Conservation (phyloP, 805 yeast species). For the Yamadazyma tumulicola region DNA sequence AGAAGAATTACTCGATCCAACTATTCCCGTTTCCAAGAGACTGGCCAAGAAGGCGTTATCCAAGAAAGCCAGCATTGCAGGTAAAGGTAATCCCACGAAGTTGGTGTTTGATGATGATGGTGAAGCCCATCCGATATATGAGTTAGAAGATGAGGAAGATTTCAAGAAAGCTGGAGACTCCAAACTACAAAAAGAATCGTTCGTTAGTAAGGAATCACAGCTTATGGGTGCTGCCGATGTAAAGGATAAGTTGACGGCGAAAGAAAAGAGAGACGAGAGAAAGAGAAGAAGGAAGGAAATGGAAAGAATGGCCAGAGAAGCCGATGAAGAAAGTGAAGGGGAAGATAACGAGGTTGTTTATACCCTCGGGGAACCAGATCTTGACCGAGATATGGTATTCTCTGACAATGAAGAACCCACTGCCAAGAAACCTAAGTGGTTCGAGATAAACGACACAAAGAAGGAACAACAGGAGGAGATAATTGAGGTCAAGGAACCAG, state of each 20-base stretch:
- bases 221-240: slow-evolving; percentile 70
- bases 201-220: slow-evolving; percentile 61
- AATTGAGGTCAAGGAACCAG: slow-evolving; percentile 82
- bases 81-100: slow-evolving; percentile 70
- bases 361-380: slow-evolving; percentile 31
- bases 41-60: slow-evolving; percentile 82
- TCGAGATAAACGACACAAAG: slow-evolving; percentile 32
- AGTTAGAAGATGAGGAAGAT: slow-evolving; percentile 84
- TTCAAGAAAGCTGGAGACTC: slow-evolving; percentile 76
- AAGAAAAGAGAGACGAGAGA: slow-evolving; percentile 78
- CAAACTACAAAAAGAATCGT: slow-evolving; percentile 60
- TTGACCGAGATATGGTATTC: slow-evolving; percentile 45
- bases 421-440: slow-evolving; percentile 48
- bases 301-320: slow-evolving; percentile 53
- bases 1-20: slow-evolving; percentile 59
- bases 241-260: slow-evolving; percentile 74
- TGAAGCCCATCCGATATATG: slow-evolving; percentile 84
- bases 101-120: slow-evolving; percentile 94
- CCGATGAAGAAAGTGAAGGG: slow-evolving; percentile 26
- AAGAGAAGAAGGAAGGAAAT: slow-evolving; percentile 83
- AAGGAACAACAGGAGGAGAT: slow-evolving; percentile 30
- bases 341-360: slow-evolving; percentile 27
- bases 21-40: slow-evolving; percentile 73
- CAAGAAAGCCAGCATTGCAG: slow-evolving; percentile 65
- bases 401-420: slow-evolving; percentile 32